Evolutionary conservation across 2,329 filamentous ascomycete species (phyloP).

Genomic region (Xylaria sp.): DNA sequence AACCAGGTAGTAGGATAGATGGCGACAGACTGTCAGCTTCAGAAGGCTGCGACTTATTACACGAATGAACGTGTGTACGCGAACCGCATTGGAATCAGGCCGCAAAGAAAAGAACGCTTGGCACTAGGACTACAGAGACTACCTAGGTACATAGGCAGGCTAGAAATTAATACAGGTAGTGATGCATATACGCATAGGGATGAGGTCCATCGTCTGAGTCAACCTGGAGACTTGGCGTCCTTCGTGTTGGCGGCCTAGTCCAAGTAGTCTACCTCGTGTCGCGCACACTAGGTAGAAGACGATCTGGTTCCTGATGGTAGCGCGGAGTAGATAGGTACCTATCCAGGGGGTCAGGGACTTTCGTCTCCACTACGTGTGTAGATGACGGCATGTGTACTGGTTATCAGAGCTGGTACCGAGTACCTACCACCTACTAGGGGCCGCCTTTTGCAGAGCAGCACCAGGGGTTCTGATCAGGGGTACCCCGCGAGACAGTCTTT

Average conservation of each 20-base stretch:
- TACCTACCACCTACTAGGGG: background rate
- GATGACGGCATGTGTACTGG: no score
- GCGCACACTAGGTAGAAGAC: background rate
- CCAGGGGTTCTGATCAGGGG: conserved; percentile 3
- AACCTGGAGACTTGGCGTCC: background rate
- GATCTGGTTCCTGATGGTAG: background rate
- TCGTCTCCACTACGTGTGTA: no score
- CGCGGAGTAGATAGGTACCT: background rate
- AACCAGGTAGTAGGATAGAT: background rate
- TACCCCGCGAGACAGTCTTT: conserved; percentile 11
- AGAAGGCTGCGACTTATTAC: conserved; percentile 13
- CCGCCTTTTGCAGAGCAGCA: background rate
- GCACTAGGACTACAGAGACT: conserved; percentile 2
- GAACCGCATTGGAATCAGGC: background rate
- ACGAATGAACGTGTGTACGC: conserved; percentile 15
- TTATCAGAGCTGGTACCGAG: background rate
- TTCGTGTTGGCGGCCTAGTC: background rate
- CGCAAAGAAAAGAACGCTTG: conserved; percentile 8
- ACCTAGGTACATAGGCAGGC: no score
- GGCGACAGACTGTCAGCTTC: background rate
- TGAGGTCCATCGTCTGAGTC: background rate
- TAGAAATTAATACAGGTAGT: conserved; percentile 4
- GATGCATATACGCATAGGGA: conserved; percentile 21
- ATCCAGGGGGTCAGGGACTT: no score
- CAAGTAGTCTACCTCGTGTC: background rate